Base-by-base conservation (phyloP, 192 early-diverging fungal genomes). In the Coemansia sp. region DNA sequence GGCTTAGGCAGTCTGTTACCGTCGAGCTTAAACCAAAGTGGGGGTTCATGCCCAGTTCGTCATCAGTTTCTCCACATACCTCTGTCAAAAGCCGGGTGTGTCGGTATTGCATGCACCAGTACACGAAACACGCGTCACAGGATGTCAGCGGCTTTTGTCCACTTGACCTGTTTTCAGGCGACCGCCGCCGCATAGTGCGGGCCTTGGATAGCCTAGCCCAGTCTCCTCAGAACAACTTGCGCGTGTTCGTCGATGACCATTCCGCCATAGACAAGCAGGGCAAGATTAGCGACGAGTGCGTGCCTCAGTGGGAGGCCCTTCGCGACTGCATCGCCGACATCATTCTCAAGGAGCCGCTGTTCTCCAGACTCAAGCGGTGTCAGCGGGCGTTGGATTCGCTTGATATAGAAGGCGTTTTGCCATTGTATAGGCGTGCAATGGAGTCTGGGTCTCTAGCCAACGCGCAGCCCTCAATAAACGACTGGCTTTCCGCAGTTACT, bases 51-150 rank as follows among this genome's bases (percentile, higher is more conserved):
- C 84, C 88, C 9, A 63, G 36, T 9, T 84, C 87, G 2, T 14
- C 58, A 26, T 66, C 60, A 20, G 77, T 89, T 13, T 59, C 71
- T 0, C 40, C 62, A 2, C 62, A 77, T 23, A 66, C 53, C 14
- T 28, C 46, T 23, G 78, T 85, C 33, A 91, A 90, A 64, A 68
- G 58, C 14, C 73, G 77, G 13, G 85, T 86, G 10, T 93, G 92
- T 56, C 87, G 88, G 4, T 90, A 86, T 67, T 93, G 92, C 72
- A 90, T 93, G 90, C 85, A 93, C 58, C 86, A 92, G 61, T 63
- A 85, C 34, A 66, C 59, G 11, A 90, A 91, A 69, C 69, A 66
- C 14, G 66, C 68, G 14, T 61, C 42, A 16, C 62, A 77, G 6
- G 43, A 35, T 20, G 33, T 67, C 9, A 85, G 70, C 57, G 65